Percentiles rank a stretch among this genome's conserved stretches.
phyloP scores from a whole-genome alignment of 768 basidiomycete species.

The Kwoniella sp. region DNA sequence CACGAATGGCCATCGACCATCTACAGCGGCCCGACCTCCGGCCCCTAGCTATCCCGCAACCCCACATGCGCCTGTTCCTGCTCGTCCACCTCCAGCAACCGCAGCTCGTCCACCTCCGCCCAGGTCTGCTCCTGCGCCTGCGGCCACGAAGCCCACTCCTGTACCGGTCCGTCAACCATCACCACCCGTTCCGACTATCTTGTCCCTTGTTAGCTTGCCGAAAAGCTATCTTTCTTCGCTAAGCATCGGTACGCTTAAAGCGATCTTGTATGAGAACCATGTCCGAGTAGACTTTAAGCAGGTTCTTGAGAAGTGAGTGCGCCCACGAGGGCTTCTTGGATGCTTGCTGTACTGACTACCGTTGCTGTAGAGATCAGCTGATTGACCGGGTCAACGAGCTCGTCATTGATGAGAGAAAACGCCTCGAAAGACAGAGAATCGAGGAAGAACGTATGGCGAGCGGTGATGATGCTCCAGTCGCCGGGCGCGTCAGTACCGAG shows the following conservation, averaged over 20 bases:
- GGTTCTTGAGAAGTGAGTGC: slow-evolving; percentile 68
- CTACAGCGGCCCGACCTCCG: slow-evolving; percentile 3
- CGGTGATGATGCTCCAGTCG: slow-evolving; percentile 5
- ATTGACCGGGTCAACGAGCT: slow-evolving; percentile 44
- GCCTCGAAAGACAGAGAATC: slow-evolving; percentile 41
- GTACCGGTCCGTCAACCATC: slow-evolving; percentile 51
- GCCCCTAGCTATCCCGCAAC: slow-evolving; percentile 26
- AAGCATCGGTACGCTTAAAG: slow-evolving; percentile 69
- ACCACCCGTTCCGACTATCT: slow-evolving; percentile 59
- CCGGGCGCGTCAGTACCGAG: slow-evolving; percentile 1
- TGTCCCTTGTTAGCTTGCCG: slow-evolving; percentile 64
- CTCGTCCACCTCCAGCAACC: slow-evolving; percentile 17
- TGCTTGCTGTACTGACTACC: neutral
- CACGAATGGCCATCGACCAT: too few relatives aligned
- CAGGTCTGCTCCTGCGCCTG: slow-evolving; percentile 27
- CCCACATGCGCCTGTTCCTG: slow-evolving; percentile 18
- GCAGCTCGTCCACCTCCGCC: slow-evolving; percentile 27
- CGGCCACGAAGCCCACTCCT: slow-evolving; percentile 49
- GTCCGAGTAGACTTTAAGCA: slow-evolving; percentile 57
- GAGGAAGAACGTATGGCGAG: slow-evolving; percentile 37
- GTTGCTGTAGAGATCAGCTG: slow-evolving; percentile 28
- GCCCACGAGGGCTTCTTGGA: neutral
- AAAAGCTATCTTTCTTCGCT: slow-evolving; percentile 59
- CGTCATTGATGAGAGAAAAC: slow-evolving; percentile 42
- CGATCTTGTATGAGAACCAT: slow-evolving; percentile 73